phyloP scores from a whole-genome alignment of 2,329 filamentous ascomycete genomes.

The Trichoderma semiorbis region DNA sequence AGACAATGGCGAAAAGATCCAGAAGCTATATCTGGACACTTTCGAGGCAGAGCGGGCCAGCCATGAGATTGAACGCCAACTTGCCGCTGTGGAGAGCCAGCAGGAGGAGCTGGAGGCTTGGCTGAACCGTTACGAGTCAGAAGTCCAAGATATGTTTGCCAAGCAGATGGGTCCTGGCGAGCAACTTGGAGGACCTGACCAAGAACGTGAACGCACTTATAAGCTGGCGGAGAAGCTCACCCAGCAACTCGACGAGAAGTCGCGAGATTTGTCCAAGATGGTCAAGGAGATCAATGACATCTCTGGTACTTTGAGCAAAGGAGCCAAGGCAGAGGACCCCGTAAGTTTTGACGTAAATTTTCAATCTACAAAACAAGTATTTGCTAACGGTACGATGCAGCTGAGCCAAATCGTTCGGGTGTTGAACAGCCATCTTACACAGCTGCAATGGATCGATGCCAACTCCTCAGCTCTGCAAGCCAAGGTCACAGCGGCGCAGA shows the following conservation, averaged over 20 bases:
- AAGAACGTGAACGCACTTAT: conserved; percentile 93
- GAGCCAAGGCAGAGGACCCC: conserved; percentile 80
- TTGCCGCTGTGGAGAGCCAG: conserved; percentile 84
- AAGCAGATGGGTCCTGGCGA: conserved; percentile 74
- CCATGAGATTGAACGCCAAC: conserved; percentile 87
- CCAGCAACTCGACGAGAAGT: conserved; percentile 88
- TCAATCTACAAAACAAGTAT: background rate
- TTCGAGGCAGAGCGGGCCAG: conserved; percentile 93
- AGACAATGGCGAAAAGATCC: conserved; percentile 92
- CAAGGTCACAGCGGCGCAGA: conserved; percentile 80
- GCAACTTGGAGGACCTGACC: conserved; percentile 80
- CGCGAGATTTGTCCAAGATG: conserved; percentile 89
- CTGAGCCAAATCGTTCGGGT: conserved; percentile 93
- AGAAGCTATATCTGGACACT: conserved; percentile 85
- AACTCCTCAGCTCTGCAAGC: conserved; percentile 76
- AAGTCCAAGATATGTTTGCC: conserved; percentile 84
- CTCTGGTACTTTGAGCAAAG: conserved; percentile 84
- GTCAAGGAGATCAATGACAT: conserved; percentile 97
- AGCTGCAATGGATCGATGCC: conserved; percentile 89
- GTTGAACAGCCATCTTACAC: conserved; percentile 86
- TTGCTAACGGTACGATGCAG: conserved; percentile 40
- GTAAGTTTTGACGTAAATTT: conserved; percentile 51
- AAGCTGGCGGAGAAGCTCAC: conserved; percentile 92
- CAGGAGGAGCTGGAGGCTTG: conserved; percentile 86
- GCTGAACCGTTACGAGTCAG: conserved; percentile 85